These are phyloP conservation scores for Tuber umbilicatum DNA, from an alignment of 495 filamentous ascomycete species.

Conservation along the genomic window DNA sequence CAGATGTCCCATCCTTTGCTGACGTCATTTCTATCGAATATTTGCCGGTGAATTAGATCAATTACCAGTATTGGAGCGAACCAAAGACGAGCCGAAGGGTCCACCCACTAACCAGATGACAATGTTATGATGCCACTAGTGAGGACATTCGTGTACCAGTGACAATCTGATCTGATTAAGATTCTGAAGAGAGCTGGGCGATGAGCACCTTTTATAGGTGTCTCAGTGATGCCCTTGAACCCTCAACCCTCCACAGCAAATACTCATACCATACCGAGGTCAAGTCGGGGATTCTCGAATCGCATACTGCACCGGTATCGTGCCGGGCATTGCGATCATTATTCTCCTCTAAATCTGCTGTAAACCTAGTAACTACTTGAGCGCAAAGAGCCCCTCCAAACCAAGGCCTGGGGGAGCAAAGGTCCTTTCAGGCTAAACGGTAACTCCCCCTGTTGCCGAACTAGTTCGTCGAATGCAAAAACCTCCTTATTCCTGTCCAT, in stretches of 20 bases:
- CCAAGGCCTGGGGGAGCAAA: neutral
- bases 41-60: neutral
- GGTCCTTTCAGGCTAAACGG: neutral
- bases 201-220: neutral
- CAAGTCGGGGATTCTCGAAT: neutral
- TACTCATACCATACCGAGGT: neutral
- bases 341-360: neutral
- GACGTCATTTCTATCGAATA: constrained; percentile 12
- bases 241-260: neutral
- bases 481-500: neutral
- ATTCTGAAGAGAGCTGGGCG: neutral
- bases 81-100: neutral
- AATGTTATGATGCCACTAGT: neutral
- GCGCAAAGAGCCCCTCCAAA: neutral
- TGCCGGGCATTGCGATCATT: neutral
- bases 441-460: neutral
- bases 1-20: neutral
- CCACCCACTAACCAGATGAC: neutral
- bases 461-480: neutral
- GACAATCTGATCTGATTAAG: neutral
- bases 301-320: neutral
- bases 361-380: neutral
- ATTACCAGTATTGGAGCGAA: constrained; percentile 9
- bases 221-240: neutral
- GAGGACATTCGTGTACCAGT: neutral